Conservation (phyloP, 2,329 filamentous ascomycete species). For the Phialemonium atrogriseum region DNA sequence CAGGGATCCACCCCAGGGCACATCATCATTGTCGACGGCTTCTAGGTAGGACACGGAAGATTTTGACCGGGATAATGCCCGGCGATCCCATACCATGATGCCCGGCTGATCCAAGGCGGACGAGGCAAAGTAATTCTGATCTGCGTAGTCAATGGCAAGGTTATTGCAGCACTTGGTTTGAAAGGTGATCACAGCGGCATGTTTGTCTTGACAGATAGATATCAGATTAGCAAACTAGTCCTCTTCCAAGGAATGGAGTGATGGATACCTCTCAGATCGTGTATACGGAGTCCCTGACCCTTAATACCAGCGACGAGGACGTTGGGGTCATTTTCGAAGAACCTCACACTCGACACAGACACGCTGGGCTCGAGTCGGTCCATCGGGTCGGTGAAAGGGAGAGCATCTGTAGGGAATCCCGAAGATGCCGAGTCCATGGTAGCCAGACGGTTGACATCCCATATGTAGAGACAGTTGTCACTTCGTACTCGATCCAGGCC, state of each 20-base stretch:
- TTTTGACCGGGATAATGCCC: slow-evolving; percentile 45
- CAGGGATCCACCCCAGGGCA: slow-evolving; percentile 55
- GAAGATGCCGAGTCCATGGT: slow-evolving; percentile 31
- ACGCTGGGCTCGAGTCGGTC: slow-evolving; percentile 56
- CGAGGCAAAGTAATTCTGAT: slow-evolving; percentile 79
- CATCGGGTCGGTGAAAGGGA: slow-evolving; percentile 47
- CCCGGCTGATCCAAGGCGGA: slow-evolving; percentile 67
- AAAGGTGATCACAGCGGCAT: slow-evolving; percentile 47
- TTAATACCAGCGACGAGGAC: slow-evolving; percentile 70
- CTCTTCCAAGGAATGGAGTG: not conserved
- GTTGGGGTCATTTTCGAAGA: slow-evolving; percentile 70
- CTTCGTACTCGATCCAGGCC: slow-evolving; percentile 74
- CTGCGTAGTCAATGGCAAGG: slow-evolving; percentile 67
- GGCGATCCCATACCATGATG: slow-evolving; percentile 71
- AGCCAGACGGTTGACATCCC: slow-evolving; percentile 61
- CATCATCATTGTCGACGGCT: slow-evolving; percentile 50
- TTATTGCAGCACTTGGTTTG: slow-evolving; percentile 62
- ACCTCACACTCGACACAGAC: slow-evolving; percentile 74
- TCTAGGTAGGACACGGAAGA: slow-evolving; percentile 47
- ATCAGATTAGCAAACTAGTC: not conserved
- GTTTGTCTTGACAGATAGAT: slow-evolving; percentile 30
- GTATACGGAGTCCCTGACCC: slow-evolving; percentile 64
- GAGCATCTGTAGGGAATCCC: slow-evolving; percentile 42
- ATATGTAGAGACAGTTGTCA: slow-evolving; percentile 75
- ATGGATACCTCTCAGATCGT: slow-evolving; percentile 63